Percentiles rank a stretch among this genome's conserved stretches.
Evolutionary conservation across 2,329 filamentous ascomycete species (phyloP).

Genomic region (Colletotrichum sidae): DNA sequence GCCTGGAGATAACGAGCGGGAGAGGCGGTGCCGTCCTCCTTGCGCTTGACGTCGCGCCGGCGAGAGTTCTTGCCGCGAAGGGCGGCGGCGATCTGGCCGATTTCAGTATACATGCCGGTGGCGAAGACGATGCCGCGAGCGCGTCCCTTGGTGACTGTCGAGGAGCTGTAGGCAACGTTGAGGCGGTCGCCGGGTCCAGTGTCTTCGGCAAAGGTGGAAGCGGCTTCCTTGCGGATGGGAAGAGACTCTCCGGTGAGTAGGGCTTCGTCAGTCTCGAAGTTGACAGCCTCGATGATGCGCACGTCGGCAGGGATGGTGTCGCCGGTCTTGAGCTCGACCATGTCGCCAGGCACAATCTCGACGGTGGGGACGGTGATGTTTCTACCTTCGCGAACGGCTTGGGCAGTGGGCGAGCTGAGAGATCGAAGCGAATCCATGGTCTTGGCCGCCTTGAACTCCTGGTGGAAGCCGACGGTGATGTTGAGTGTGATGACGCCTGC

Average conservation of each 20-base stretch:
- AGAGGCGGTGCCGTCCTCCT: conserved; percentile 54
- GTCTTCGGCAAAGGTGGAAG: conserved; percentile 53
- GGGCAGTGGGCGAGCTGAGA: conserved; percentile 57
- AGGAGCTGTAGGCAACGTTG: conserved; percentile 73
- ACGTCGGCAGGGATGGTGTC: conserved; percentile 73
- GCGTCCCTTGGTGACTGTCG: conserved; percentile 71
- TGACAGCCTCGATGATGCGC: conserved; percentile 68
- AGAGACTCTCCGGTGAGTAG: conserved; percentile 74
- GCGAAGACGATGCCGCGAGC: conserved; percentile 70
- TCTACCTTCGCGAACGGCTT: conserved; percentile 55
- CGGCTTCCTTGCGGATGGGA: conserved; percentile 66
- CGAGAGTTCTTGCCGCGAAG: conserved; percentile 53
- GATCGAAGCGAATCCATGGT: conserved; percentile 61
- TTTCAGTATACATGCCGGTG: conserved; percentile 71
- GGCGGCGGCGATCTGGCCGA: conserved; percentile 68
- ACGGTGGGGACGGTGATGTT: conserved; percentile 51
- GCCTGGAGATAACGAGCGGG: conserved; percentile 47
- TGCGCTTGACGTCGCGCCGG: conserved; percentile 53
- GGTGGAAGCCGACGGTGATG: conserved; percentile 63
- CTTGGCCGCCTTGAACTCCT: conserved; percentile 60
- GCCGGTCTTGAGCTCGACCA: conserved; percentile 65
- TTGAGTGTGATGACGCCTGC: conserved; percentile 68
- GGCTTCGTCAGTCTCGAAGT: conserved; percentile 76
- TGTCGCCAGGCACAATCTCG: conserved; percentile 67
- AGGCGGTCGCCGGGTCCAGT: conserved; percentile 67